Evolutionary conservation across 352 stramenopile genomes (phyloP).

Genomic region (Pythium rhizo-oryzae): DNA sequence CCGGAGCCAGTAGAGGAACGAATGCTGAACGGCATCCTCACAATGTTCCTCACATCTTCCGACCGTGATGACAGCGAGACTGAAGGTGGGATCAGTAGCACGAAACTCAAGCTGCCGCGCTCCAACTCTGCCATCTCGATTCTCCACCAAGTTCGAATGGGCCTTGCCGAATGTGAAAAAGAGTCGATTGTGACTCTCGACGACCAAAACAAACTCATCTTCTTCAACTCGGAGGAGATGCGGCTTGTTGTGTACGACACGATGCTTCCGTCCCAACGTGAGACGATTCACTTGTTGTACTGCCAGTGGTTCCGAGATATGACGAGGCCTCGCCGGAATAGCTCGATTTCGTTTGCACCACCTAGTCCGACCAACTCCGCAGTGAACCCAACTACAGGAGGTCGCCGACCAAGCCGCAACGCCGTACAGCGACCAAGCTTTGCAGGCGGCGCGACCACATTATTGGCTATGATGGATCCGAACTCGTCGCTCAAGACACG

Average conservation of each 20-base stretch:
- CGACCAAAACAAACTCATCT: slow-evolving; percentile 56
- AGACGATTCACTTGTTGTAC: slow-evolving; percentile 66
- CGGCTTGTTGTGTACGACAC: slow-evolving; percentile 67
- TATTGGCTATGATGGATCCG: slow-evolving; percentile 8
- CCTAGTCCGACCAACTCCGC: slow-evolving; percentile 6
- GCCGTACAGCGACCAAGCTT: background rate
- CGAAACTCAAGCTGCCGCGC: slow-evolving; percentile 41
- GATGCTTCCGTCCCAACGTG: slow-evolving; percentile 65
- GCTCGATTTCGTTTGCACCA: slow-evolving; percentile 15
- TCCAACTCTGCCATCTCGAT: slow-evolving; percentile 47
- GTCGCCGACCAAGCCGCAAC: background rate
- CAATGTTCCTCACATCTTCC: slow-evolving; percentile 37
- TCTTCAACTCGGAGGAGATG: slow-evolving; percentile 74
- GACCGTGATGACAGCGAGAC: slow-evolving; percentile 41
- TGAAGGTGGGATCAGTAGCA: slow-evolving; percentile 32
- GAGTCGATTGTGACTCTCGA: slow-evolving; percentile 52
- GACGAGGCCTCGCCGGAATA: slow-evolving; percentile 20
- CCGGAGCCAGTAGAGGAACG: slow-evolving; percentile 62
- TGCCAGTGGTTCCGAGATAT: slow-evolving; percentile 54
- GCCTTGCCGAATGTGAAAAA: slow-evolving; percentile 32
- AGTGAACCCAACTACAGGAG: background rate
- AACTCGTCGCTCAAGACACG: slow-evolving; percentile 13
- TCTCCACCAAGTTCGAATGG: slow-evolving; percentile 49
- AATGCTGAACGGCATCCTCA: slow-evolving; percentile 60
- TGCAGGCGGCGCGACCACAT: slow-evolving; percentile 4